phyloP scores from a whole-genome alignment of 192 early-diverging fungal species.

The Gryganskiella cystojenkinii region DNA sequence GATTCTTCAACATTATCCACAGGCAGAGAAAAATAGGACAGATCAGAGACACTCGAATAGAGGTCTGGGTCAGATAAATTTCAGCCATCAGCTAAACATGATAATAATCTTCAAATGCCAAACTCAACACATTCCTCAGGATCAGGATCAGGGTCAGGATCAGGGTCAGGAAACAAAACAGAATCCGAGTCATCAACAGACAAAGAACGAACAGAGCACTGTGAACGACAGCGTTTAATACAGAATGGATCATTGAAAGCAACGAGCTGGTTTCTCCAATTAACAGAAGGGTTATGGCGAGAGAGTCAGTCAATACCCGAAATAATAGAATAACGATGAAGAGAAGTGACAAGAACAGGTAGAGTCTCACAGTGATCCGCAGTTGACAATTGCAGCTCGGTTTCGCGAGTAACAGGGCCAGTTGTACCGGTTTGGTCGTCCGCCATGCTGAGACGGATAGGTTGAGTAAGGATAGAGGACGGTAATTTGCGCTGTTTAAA shows the following conservation, averaged over 20 bases:
- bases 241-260: constrained; percentile 17
- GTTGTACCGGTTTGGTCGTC: background rate
- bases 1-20: too few relatives aligned
- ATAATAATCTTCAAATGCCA: too few relatives aligned
- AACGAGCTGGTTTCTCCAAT: constrained; percentile 6
- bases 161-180: too few relatives aligned
- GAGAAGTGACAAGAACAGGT: background rate
- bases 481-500: background rate
- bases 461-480: background rate
- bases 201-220: too few relatives aligned
- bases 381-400: background rate
- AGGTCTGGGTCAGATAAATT: too few relatives aligned
- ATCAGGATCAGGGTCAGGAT: too few relatives aligned
- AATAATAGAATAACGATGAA: constrained; percentile 3
- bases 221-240: constrained; percentile 22
- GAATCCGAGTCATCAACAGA: too few relatives aligned
- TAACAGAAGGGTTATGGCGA: constrained; percentile 2
- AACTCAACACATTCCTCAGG: too few relatives aligned
- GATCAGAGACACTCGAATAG: too few relatives aligned
- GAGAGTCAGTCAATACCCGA: constrained; percentile 11
- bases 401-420: constrained; percentile 2
- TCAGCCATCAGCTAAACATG: too few relatives aligned
- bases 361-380: background rate
- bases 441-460: constrained; percentile 11
- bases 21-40: too few relatives aligned